These are phyloP conservation scores for Quercus parvula DNA, from an alignment of 306 rosid species.

Conservation along the genomic window DNA sequence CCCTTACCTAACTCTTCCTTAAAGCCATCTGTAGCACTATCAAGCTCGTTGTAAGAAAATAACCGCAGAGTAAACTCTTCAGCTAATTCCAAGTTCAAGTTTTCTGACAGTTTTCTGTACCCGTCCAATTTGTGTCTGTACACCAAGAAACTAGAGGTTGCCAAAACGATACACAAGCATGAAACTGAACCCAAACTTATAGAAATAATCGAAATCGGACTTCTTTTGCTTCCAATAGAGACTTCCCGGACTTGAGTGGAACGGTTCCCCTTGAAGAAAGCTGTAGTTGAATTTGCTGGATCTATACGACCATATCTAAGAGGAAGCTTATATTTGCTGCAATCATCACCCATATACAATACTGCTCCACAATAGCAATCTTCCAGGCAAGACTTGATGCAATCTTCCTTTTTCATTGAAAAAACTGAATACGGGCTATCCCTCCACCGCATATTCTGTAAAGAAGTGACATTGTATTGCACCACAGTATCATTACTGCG, in stretches of 20 bases:
- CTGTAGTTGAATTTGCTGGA: accelerated
- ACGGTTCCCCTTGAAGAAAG: too few species aligned
- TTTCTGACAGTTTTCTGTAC: background rate
- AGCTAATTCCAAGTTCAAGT: background rate
- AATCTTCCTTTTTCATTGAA: accelerated
- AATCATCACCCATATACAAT: accelerated
- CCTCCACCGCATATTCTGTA: accelerated
- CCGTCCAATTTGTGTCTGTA: background rate
- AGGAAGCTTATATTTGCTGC: too few species aligned
- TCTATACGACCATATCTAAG: too few species aligned
- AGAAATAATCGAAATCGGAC: background rate
- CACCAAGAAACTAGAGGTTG: background rate
- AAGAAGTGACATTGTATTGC: background rate
- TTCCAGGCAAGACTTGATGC: too few species aligned
- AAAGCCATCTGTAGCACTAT: background rate
- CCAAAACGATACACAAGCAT: background rate
- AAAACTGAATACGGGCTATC: accelerated
- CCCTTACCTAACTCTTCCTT: background rate
- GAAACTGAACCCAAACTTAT: background rate
- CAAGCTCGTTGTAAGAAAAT: conserved; percentile 3
- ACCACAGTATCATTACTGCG: background rate
- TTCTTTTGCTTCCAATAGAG: too few species aligned
- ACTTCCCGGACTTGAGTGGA: accelerated
- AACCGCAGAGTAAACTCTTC: conserved; percentile 1
- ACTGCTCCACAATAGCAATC: too few species aligned